These are phyloP conservation scores for Ottelia alismoides DNA, from an alignment of 106 monocot genomes.

Conservation along the genomic window DNA sequence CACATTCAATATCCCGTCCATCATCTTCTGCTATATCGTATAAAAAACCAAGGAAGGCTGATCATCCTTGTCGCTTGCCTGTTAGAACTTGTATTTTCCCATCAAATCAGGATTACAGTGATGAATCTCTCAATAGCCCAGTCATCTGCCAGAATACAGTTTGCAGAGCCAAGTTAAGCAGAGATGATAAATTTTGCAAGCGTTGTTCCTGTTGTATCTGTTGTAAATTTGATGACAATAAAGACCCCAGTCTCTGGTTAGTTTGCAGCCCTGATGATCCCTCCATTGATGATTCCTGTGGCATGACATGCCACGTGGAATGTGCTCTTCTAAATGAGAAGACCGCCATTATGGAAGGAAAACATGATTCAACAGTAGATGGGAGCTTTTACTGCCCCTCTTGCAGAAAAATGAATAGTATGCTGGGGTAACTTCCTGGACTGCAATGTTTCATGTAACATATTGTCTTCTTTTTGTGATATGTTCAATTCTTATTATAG, in stretches of 20 bases:
- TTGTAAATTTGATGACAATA: slow-evolving; percentile 68
- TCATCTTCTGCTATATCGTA: slow-evolving; percentile 23
- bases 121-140: slow-evolving; percentile 2
- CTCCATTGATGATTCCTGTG: slow-evolving; percentile 39
- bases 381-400: slow-evolving; percentile 54
- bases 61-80: slow-evolving; percentile 51
- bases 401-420: slow-evolving; percentile 47
- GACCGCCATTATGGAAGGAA: slow-evolving; percentile 30
- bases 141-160: slow-evolving; percentile 43
- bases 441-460: too few species aligned
- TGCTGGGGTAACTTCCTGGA: slow-evolving; percentile 35
- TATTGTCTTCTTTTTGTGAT: too few species aligned
- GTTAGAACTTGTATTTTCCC: slow-evolving; percentile 7
- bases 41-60: slow-evolving; percentile 67
- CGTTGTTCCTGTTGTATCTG: slow-evolving; percentile 82
- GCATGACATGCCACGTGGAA: slow-evolving; percentile 67
- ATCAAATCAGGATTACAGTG: background rate
- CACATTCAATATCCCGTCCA: slow-evolving; percentile 4
- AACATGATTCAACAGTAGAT: slow-evolving; percentile 26
- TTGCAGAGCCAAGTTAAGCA: slow-evolving; percentile 42
- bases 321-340: slow-evolving; percentile 60
- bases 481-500: too few species aligned
- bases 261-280: slow-evolving; percentile 44
- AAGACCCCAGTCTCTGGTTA: slow-evolving; percentile 86
- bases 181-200: slow-evolving; percentile 47